Evolutionary conservation across 441 rosid species (phyloP), one percentile per base, ranked within the genome.

Genomic region (Bruguiera hainesii): DNA sequence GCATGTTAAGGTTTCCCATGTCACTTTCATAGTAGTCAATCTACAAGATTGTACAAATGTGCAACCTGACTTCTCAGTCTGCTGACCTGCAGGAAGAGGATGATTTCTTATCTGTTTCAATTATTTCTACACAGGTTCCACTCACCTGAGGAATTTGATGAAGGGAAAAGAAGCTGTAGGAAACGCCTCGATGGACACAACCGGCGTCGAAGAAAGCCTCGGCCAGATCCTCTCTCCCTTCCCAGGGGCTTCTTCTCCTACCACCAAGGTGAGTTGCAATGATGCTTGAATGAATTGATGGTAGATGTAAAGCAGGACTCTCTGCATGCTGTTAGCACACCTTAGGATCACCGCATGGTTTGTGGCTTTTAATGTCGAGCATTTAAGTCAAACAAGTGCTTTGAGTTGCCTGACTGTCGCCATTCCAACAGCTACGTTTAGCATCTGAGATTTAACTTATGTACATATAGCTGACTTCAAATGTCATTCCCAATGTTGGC

Each of bases 131-230:
- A 26, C 59, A 88, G 98, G 88, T 90, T 93, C 82, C 98, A 90
- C 77, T 73, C 85, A 10, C 74, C 90, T 81, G 91, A 82, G 80
- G 96, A 90, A 72, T 93, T 93, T 71, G 97, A 93, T 73, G 94
- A 90, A 73, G 92, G 90, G 50, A 93, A 90, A 75, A 81, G 97
- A 82, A 93, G 97, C 77, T 93, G 98, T 88, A 87, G 98, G 82
- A 88, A 86, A 75, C 97, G 93, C 31, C 96, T 93, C 10, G 97
- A 88, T 66, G 93, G 92, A 31, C 98, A 93, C 71, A 93, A 93
- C 72, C 68, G 93, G 63, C 81, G 97, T 72, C 71, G 96, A 56
- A 76, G 98, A 60, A 93, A 93, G 81, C 92, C 96, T 78, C 98
- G 83, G 78, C 84, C 86, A 0, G 88, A 81, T 46, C 84, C 79